These are phyloP conservation scores for Pleurotus giganteus DNA, from an alignment of 768 basidiomycete species.

Conservation along the genomic window DNA sequence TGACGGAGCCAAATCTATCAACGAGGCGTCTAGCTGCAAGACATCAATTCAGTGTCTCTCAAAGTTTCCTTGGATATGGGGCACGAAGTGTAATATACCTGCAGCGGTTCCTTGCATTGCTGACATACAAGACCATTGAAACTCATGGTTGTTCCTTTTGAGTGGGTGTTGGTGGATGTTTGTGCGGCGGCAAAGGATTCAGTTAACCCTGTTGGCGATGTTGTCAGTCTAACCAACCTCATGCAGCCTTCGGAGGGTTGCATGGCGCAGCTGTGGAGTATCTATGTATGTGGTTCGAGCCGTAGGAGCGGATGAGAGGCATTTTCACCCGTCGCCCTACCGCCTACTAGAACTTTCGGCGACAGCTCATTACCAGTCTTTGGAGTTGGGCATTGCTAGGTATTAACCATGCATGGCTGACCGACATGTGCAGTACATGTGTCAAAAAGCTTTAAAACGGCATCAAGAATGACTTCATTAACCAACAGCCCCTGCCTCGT, in stretches of 20 bases:
- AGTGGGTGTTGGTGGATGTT: constrained; percentile 5
- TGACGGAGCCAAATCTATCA: constrained; percentile 81
- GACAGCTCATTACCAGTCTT: background rate
- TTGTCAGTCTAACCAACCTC: too few species aligned
- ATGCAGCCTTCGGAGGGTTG: too few species aligned
- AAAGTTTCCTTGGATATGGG: background rate
- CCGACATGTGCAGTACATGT: background rate
- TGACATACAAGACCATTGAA: constrained; percentile 60
- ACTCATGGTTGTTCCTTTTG: constrained; percentile 33
- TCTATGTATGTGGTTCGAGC: background rate
- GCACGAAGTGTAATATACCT: constrained; percentile 42
- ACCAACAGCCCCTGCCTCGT: background rate
- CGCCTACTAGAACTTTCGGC: background rate
- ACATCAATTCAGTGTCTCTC: background rate
- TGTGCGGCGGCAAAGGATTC: too few species aligned
- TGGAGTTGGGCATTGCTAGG: background rate
- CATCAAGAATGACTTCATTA: background rate
- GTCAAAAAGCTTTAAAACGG: constrained; percentile 7
- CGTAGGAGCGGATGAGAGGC: background rate
- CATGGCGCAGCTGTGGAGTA: background rate
- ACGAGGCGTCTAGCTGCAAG: constrained; percentile 80
- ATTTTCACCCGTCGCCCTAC: constrained; percentile 2
- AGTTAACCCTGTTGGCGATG: too few species aligned
- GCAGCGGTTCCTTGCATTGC: constrained; percentile 89
- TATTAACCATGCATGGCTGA: background rate